Evolutionary conservation across 176 grass and related monocot genomes (phyloP).

Genomic region (Juncus inflexus): DNA sequence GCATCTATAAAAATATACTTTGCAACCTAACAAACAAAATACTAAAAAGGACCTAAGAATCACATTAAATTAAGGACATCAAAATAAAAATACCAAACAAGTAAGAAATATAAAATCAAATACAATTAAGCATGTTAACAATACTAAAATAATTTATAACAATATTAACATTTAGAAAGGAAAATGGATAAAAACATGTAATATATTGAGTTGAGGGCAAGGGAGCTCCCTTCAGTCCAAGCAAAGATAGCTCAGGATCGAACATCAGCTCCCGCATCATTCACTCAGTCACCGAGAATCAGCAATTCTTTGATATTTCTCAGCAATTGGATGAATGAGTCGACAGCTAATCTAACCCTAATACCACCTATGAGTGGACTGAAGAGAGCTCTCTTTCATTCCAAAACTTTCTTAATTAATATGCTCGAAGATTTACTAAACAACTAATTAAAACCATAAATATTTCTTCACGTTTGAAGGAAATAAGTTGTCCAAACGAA

Average conservation of each 20-base stretch:
- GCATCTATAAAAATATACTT: too few species aligned
- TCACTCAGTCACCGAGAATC: slow-evolving; percentile 37
- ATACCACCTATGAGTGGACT: slow-evolving; percentile 40
- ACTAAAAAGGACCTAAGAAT: too few species aligned
- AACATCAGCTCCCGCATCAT: slow-evolving; percentile 47
- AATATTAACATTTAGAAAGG: too few species aligned
- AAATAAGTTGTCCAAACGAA: neutral
- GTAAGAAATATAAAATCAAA: too few species aligned
- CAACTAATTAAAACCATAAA: too few species aligned
- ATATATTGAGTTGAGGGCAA: slow-evolving; percentile 18
- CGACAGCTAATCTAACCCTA: slow-evolving; percentile 44
- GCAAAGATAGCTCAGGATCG: slow-evolving; percentile 30
- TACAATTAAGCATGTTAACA: too few species aligned
- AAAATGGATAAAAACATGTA: neutral
- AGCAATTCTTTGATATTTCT: slow-evolving; percentile 3
- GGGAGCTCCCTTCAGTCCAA: slow-evolving; percentile 65
- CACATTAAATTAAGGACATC: too few species aligned
- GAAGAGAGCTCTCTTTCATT: slow-evolving; percentile 47
- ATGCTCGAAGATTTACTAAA: too few species aligned
- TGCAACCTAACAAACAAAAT: too few species aligned
- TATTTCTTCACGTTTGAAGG: too few species aligned
- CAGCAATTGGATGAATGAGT: slow-evolving; percentile 46
- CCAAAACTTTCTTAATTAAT: neutral
- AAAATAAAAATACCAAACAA: too few species aligned
- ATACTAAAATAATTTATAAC: too few species aligned